Base-by-base conservation (phyloP, 1,284 basidiomycete genomes). In the Veloboletus limbatus region DNA sequence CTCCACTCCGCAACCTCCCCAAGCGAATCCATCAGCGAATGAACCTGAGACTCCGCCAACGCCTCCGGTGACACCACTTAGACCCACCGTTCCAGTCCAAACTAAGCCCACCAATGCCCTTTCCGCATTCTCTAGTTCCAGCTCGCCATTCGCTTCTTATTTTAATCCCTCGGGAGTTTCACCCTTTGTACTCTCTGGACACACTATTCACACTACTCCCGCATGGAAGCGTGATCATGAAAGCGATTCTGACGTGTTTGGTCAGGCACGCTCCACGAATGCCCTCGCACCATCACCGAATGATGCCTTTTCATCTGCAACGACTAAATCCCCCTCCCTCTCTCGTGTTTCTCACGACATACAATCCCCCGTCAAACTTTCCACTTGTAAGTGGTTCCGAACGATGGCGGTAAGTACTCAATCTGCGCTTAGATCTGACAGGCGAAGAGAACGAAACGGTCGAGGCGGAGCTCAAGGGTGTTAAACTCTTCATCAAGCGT, bases 371-470 rank as follows among this genome's bases (percentile, higher is more conserved):
- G 13, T 16, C 3, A 60, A 65, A 33, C 17, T 49, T 16, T 41
- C 51, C 21, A 43, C 28, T 16, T 43, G 60, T 66, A 30, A 37
- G 59, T 44, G 5, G 8, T 35, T 38, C 10, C 14, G 24, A 4
- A 38, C 3, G 26, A 18, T 21, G 10, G 18, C 8, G 17, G 21
- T 11, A 14, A 27, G 27, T 43, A 18, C 49, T 66, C 6, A 55
- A 17, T 7, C 16, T 18, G 16, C 11, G 16, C 27, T 28, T 30
- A 66, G 65, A 28, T 30, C 6, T 72, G 27, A 85, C 82, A 3
- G 82, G 82, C 9, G 82, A 85, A 57, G 82, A 85, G 57, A 71
- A 77, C 34, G 82, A 85, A 63, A 68, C 71, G 5, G 68, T 78
- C 5, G 60, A 68, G 48, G 57, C 74, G 40, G 82, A 83, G 52